Conservation (phyloP, 495 filamentous ascomycete species). For the Penicillium arizonense region DNA sequence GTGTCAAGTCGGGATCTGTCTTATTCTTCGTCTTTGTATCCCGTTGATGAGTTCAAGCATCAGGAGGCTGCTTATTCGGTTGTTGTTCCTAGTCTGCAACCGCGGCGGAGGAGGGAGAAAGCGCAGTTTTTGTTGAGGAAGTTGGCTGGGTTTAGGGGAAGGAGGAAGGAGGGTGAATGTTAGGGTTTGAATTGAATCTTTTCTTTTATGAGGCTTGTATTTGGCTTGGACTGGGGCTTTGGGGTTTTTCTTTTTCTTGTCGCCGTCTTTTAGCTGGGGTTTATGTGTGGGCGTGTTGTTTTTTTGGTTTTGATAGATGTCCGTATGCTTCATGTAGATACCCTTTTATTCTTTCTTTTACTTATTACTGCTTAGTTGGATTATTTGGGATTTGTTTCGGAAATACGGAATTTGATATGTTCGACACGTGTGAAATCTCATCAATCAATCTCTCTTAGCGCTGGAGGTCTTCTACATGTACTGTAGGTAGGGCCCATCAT, state of each 20-base stretch:
- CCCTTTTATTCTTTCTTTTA: neutral
- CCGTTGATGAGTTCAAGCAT: neutral
- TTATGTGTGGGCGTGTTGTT: neutral
- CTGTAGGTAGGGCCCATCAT: no score
- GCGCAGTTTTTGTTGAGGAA: slow-evolving; percentile 22
- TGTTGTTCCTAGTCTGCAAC: neutral
- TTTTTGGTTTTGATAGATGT: neutral
- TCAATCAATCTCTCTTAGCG: no score
- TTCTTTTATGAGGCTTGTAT: neutral
- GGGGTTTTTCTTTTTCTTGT: neutral
- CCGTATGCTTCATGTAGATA: neutral
- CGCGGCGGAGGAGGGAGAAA: slow-evolving; percentile 5
- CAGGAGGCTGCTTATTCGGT: slow-evolving; percentile 8
- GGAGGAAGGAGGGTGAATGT: slow-evolving; percentile 6
- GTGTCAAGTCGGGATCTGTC: neutral
- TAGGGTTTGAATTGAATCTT: neutral
- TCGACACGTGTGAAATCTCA: no score
- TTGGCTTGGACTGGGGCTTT: neutral
- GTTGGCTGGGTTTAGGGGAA: slow-evolving; percentile 20
- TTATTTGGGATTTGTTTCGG: no score
- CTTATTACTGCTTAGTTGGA: neutral
- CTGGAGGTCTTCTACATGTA: no score
- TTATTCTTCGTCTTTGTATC: slow-evolving; percentile 1
- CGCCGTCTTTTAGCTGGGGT: no score
- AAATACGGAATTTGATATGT: no score